phyloP scores from a whole-genome alignment of 1,284 basidiomycete genomes.

The Hemileia vastatrix region DNA sequence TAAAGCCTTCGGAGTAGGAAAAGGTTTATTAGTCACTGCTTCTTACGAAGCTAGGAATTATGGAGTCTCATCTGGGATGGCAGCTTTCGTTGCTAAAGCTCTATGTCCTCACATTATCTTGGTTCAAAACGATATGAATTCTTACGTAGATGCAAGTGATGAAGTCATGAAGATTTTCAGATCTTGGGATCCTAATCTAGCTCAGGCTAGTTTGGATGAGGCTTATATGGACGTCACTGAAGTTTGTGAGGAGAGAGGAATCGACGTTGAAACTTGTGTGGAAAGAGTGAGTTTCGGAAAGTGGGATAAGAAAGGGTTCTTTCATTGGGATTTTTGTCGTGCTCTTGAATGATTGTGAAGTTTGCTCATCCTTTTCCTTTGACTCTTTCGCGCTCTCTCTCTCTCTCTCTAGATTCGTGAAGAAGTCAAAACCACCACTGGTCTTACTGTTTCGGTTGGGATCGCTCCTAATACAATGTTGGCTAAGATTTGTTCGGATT shows the following conservation, averaged over 20 bases:
- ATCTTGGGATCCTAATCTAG: slow-evolving; percentile 34
- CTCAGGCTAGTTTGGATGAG: slow-evolving; percentile 35
- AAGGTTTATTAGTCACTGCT: slow-evolving; percentile 37
- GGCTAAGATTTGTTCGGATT: too few relatives aligned
- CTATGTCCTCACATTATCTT: slow-evolving; percentile 40
- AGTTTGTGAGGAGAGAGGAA: slow-evolving; percentile 30
- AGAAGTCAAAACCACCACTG: too few relatives aligned
- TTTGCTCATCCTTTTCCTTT: too few relatives aligned
- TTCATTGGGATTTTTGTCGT: too few relatives aligned
- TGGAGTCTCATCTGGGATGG: slow-evolving; percentile 32
- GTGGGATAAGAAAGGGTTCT: neutral
- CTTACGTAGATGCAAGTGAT: slow-evolving; percentile 31
- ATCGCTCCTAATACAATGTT: too few relatives aligned
- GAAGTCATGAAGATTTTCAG: slow-evolving; percentile 37
- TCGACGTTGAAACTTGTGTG: slow-evolving; percentile 31
- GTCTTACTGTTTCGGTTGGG: too few relatives aligned
- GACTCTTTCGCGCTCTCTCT: too few relatives aligned
- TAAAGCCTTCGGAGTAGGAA: slow-evolving; percentile 35
- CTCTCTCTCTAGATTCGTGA: too few relatives aligned
- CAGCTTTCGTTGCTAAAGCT: slow-evolving; percentile 36
- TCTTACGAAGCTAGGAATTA: slow-evolving; percentile 36
- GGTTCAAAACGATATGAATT: slow-evolving; percentile 35
- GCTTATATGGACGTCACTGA: slow-evolving; percentile 39
- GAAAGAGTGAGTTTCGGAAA: neutral
- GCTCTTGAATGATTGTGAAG: too few relatives aligned